Conservation (phyloP, 495 filamentous ascomycete genomes). For the Astrocystis sublimbata region DNA sequence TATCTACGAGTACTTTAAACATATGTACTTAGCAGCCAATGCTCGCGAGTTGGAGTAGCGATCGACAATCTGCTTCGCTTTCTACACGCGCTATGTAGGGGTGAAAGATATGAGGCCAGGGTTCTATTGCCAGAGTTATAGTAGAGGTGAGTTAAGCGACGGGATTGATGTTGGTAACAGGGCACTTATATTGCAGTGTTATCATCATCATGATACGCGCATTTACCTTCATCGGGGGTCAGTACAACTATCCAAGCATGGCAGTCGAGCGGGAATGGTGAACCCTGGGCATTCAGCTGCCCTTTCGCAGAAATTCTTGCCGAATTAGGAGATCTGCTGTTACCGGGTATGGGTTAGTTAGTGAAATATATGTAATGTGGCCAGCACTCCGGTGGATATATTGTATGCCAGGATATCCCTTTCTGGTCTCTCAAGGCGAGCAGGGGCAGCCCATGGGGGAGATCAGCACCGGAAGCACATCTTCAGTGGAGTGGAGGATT, state of each 20-base stretch:
- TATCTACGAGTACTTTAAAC: too few relatives aligned
- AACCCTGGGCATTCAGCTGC: constrained; percentile 11
- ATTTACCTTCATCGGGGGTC: neutral
- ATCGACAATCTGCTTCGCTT: neutral
- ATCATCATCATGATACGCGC: neutral
- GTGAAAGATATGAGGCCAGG: too few relatives aligned
- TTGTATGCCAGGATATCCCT: neutral
- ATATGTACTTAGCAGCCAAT: too few relatives aligned
- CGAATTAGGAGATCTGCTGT: constrained; percentile 10
- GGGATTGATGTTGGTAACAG: too few relatives aligned
- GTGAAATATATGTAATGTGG: neutral
- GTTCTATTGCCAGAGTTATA: too few relatives aligned
- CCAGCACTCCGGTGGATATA: neutral
- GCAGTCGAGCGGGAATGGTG: constrained; percentile 2
- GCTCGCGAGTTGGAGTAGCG: neutral
- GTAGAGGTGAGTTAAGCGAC: too few relatives aligned
- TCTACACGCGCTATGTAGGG: too few relatives aligned
- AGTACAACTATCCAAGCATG: neutral
- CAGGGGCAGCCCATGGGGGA: constrained; percentile 11
- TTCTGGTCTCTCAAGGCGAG: too few relatives aligned
- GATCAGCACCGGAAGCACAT: constrained; percentile 5
- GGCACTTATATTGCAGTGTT: too few relatives aligned
- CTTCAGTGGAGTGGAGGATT: neutral
- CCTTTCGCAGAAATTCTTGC: constrained; percentile 4
- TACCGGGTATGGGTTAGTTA: neutral